A percentile compares a stretch with the other conserved stretches of the same genome.
Evolutionary conservation across 2,329 filamentous ascomycete genomes (phyloP).

Genomic region (Pseudocercospora eumusae): DNA sequence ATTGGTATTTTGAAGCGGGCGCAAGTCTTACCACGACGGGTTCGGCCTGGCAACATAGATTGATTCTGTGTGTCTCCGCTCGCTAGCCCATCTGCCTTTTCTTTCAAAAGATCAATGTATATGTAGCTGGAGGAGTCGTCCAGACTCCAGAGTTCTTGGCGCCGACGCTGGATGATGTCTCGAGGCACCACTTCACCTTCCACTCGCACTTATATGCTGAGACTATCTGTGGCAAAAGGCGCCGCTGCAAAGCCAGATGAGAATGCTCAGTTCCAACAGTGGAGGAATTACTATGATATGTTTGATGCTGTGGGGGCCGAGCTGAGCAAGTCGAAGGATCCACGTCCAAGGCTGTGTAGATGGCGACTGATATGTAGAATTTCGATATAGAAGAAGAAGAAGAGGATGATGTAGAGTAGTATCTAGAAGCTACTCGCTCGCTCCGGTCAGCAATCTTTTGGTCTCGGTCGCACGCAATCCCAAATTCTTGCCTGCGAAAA

Average conservation of each 20-base stretch:
- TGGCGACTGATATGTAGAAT: not conserved
- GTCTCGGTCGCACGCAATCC: not conserved
- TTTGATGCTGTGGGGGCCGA: constrained; percentile 14
- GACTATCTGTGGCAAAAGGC: constrained; percentile 15
- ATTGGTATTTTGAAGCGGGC: not conserved
- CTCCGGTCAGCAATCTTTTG: not conserved
- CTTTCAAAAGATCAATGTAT: not conserved
- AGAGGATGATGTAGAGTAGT: not conserved
- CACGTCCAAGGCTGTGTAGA: not conserved
- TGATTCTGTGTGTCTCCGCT: no score
- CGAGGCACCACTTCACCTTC: not conserved
- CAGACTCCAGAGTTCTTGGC: not conserved
- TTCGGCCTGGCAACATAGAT: no score
- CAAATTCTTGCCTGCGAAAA: not conserved
- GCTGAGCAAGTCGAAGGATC: not conserved
- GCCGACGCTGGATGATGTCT: not conserved
- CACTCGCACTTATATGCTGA: not conserved
- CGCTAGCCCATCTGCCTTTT: not conserved
- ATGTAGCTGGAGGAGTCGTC: not conserved
- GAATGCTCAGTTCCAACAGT: constrained; percentile 14
- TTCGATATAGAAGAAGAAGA: not conserved
- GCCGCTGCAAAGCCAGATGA: not conserved
- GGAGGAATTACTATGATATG: constrained; percentile 14
- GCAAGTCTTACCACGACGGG: not conserved
- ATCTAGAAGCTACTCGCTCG: not conserved